These are phyloP conservation scores for Boletellus sp. DNA, from an alignment of 768 basidiomycete genomes.

Conservation along the genomic window DNA sequence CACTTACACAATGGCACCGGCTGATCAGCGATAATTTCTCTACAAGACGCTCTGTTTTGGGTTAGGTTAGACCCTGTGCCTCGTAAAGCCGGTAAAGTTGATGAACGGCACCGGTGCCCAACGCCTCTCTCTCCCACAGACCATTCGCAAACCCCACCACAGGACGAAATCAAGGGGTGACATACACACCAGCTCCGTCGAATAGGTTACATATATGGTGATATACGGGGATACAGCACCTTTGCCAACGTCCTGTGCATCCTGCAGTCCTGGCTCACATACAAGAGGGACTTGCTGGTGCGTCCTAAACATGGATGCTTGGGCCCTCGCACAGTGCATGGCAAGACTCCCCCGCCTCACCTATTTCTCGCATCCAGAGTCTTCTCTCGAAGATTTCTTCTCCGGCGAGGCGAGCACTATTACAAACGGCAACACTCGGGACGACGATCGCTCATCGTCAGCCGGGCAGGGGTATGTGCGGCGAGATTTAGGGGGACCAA, in stretches of 20 bases:
- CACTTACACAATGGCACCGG: neutral
- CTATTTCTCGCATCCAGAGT: slow-evolving; percentile 13
- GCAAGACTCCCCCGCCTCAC: slow-evolving; percentile 6
- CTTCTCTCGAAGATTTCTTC: slow-evolving; percentile 15
- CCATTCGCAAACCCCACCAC: neutral
- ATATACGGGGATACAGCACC: neutral
- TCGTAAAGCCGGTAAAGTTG: neutral
- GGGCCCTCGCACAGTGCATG: slow-evolving; percentile 14
- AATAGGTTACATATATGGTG: neutral
- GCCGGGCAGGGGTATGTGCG: neutral
- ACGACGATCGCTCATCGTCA: neutral
- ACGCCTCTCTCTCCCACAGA: neutral
- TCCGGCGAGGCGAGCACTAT: neutral
- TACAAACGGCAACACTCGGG: neutral
- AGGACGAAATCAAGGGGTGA: neutral
- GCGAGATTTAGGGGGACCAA: neutral
- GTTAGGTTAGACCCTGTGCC: neutral
- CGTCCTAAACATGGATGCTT: slow-evolving; percentile 3
- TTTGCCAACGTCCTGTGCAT: neutral
- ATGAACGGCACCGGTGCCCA: neutral
- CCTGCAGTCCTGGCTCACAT: neutral
- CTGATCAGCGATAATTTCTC: too few species aligned
- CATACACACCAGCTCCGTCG: neutral
- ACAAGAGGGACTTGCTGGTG: neutral
- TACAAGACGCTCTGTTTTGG: neutral